phyloP scores from a whole-genome alignment of 208 protist genomes.

The Blastocrithidia nonstop region DNA sequence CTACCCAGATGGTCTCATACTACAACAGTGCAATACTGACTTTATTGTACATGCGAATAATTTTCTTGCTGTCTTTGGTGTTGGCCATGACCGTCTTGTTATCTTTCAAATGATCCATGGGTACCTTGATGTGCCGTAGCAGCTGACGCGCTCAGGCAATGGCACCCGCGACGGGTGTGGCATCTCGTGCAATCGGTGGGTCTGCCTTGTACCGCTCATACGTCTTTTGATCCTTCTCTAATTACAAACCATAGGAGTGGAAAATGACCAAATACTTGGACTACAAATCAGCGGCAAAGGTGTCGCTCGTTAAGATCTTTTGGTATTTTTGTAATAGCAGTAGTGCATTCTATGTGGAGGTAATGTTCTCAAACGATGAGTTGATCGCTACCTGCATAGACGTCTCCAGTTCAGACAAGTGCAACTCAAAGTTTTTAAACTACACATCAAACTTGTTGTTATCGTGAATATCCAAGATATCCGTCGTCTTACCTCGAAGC shows the following conservation, averaged over 20 bases:
- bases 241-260: slow-evolving; percentile 90
- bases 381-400: slow-evolving; percentile 92
- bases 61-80: slow-evolving; percentile 92
- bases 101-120: slow-evolving; percentile 93
- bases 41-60: slow-evolving; percentile 94
- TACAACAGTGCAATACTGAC: slow-evolving; percentile 89
- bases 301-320: slow-evolving; percentile 83
- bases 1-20: slow-evolving; percentile 93
- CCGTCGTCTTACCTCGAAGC: slow-evolving; percentile 86
- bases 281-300: slow-evolving; percentile 86
- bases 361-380: slow-evolving; percentile 92
- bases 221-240: slow-evolving; percentile 92
- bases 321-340: slow-evolving; percentile 89
- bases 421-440: slow-evolving; percentile 92
- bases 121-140: slow-evolving; percentile 91
- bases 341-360: slow-evolving; percentile 86
- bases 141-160: slow-evolving; percentile 94
- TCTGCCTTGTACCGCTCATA: slow-evolving; percentile 92
- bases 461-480: slow-evolving; percentile 90
- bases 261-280: slow-evolving; percentile 94
- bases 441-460: slow-evolving; percentile 92
- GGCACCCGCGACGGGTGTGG: slow-evolving; percentile 89
- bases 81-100: slow-evolving; percentile 90
- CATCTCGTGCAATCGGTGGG: slow-evolving; percentile 89
- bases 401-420: slow-evolving; percentile 88